A percentile compares a stretch with the other conserved stretches of the same genome.
Evolutionary conservation across 805 yeast species (phyloP).

Genomic region (Starmerella asiatica): DNA sequence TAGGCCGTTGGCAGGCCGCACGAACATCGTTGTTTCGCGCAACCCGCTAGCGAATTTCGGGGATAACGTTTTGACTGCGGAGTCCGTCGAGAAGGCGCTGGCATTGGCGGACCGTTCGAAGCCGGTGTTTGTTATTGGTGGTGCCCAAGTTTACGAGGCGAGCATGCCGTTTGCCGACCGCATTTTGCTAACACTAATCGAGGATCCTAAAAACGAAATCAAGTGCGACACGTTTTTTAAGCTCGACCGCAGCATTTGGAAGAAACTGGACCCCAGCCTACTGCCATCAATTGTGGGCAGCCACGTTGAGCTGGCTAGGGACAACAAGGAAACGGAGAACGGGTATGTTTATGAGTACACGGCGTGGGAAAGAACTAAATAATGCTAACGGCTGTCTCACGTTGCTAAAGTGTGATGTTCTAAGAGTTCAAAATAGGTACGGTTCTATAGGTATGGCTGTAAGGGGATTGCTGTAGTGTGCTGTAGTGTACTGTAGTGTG

Average conservation of each 20-base stretch:
- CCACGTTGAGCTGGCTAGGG: constrained; percentile 20
- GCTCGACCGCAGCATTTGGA: constrained; percentile 20
- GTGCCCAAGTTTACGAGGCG: constrained; percentile 69
- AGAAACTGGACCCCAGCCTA: constrained; percentile 25
- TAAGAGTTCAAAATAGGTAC: no score
- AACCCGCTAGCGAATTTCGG: constrained; percentile 18
- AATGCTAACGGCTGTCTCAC: neutral
- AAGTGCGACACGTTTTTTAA: constrained; percentile 63
- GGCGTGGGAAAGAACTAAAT: constrained; percentile 30
- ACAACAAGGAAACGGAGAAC: constrained; percentile 29
- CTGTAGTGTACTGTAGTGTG: no score
- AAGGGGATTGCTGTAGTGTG: no score
- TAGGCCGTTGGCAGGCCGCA: constrained; percentile 64
- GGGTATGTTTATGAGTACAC: constrained; percentile 48
- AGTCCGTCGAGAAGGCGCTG: constrained; percentile 36
- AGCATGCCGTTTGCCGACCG: constrained; percentile 39
- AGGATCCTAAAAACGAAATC: constrained; percentile 25
- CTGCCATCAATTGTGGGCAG: constrained; percentile 32
- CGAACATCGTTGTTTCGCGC: constrained; percentile 65
- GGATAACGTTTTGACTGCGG: constrained; percentile 27
- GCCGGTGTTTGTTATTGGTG: constrained; percentile 76
- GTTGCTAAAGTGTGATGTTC: no score
- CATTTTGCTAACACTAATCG: constrained; percentile 61
- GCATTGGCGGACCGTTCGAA: constrained; percentile 26
- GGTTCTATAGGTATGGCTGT: no score